Percentiles rank a stretch among this genome's conserved stretches.
These are phyloP conservation scores for Galerina marginata DNA, from an alignment of 768 basidiomycete genomes.

Conservation along the genomic window DNA sequence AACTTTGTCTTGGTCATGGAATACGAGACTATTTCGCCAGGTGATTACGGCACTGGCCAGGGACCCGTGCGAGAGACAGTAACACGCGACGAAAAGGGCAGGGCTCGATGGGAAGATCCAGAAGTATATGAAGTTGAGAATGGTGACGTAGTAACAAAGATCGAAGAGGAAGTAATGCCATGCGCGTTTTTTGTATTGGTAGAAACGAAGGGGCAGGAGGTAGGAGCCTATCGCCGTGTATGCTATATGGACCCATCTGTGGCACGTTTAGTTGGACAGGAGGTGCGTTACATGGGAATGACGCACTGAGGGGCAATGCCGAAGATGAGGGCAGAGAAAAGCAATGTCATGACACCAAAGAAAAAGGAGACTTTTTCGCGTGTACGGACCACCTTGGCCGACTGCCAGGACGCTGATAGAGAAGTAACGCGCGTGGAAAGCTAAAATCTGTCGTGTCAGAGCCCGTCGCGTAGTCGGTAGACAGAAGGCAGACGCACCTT, in stretches of 20 bases:
- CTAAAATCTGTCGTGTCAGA: slow-evolving; percentile 43
- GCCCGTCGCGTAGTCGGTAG: slow-evolving; percentile 7
- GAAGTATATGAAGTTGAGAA: slow-evolving; percentile 90
- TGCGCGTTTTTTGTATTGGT: slow-evolving; percentile 87
- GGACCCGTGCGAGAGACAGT: slow-evolving; percentile 89
- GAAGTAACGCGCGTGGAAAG: slow-evolving; percentile 79
- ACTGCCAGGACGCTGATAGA: slow-evolving; percentile 89
- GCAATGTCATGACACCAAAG: slow-evolving; percentile 89
- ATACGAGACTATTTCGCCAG: slow-evolving; percentile 98
- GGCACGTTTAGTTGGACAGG: slow-evolving; percentile 3
- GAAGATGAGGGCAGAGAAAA: slow-evolving; percentile 85
- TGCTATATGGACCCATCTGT: slow-evolving; percentile 87
- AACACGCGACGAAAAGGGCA: slow-evolving; percentile 88
- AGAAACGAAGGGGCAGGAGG: slow-evolving; percentile 83
- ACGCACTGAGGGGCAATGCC: slow-evolving; percentile 87
- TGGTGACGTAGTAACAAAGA: slow-evolving; percentile 91
- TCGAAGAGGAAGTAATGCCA: slow-evolving; percentile 97
- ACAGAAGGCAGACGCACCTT: slow-evolving; percentile 56
- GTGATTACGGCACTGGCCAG: slow-evolving; percentile 95
- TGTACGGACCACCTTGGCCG: slow-evolving; percentile 84
- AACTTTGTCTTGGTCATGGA: slow-evolving; percentile 97
- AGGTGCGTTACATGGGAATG: not conserved
- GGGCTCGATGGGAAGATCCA: slow-evolving; percentile 86
- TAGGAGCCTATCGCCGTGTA: slow-evolving; percentile 82
- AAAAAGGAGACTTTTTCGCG: slow-evolving; percentile 91